Evolutionary conservation across 805 yeast species (phyloP).

Genomic region (Dipodascus albidus): DNA sequence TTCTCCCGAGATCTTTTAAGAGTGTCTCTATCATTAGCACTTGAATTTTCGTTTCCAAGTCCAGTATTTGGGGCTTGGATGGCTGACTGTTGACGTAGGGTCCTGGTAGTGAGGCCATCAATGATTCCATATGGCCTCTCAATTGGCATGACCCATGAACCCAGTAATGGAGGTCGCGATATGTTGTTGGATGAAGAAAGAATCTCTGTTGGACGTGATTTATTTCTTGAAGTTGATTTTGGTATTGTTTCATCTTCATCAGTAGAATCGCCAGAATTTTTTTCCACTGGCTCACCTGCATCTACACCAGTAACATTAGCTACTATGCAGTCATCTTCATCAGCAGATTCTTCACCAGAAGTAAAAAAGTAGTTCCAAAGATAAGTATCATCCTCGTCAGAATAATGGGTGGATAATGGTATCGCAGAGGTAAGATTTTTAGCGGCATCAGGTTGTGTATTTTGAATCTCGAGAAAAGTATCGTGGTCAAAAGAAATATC

Average conservation of each 20-base stretch:
- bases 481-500: constrained; percentile 18
- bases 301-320: constrained; percentile 15
- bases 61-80: constrained; percentile 32
- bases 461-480: constrained; percentile 15
- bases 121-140: constrained; percentile 82
- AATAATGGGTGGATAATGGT: constrained; percentile 7
- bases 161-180: constrained; percentile 82
- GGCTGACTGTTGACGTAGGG: constrained; percentile 29
- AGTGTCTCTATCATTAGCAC: constrained; percentile 11
- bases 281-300: constrained; percentile 8
- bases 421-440: constrained; percentile 1
- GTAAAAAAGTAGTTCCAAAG: constrained; percentile 66
- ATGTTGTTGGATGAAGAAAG: constrained; percentile 79
- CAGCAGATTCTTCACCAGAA: constrained; percentile 25
- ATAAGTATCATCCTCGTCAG: constrained; percentile 57
- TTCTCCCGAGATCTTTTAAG: constrained; percentile 7
- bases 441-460: constrained; percentile 5
- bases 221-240: constrained; percentile 48
- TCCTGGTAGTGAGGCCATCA: constrained; percentile 86
- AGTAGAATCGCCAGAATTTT: constrained; percentile 71
- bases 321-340: constrained; percentile 11
- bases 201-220: constrained; percentile 82
- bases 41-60: constrained; percentile 8
- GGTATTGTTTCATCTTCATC: constrained; percentile 88
- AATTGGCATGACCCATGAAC: constrained; percentile 78